phyloP scores from a whole-genome alignment of 2,329 filamentous ascomycete species.

The Microsporum ferrugineum region DNA sequence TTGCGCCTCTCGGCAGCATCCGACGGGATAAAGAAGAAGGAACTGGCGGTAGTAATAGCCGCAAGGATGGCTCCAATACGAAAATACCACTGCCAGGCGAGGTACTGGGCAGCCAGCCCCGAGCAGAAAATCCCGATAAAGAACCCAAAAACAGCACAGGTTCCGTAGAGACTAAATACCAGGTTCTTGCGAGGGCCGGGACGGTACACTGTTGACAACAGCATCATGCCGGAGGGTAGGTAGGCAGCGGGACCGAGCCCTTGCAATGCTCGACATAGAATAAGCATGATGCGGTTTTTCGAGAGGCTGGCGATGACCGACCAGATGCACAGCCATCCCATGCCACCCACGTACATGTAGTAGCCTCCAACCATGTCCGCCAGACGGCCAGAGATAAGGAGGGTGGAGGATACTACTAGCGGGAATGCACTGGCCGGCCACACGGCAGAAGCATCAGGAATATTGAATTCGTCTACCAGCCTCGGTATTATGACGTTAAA shows the following conservation, averaged over 20 bases:
- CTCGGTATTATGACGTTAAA: constrained; percentile 60
- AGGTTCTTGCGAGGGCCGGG: constrained; percentile 59
- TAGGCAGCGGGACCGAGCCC: constrained; percentile 64
- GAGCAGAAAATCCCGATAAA: constrained; percentile 53
- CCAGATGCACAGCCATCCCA: constrained; percentile 54
- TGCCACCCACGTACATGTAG: constrained; percentile 53
- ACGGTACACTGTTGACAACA: constrained; percentile 53
- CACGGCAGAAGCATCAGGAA: constrained; percentile 52
- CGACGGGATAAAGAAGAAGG: constrained; percentile 41
- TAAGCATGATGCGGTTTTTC: constrained; percentile 55
- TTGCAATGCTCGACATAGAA: constrained; percentile 61
- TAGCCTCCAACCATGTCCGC: constrained; percentile 53
- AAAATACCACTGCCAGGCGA: constrained; percentile 57
- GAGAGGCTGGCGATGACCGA: constrained; percentile 60
- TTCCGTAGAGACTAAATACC: constrained; percentile 50
- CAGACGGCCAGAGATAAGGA: constrained; percentile 45
- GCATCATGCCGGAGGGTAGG: constrained; percentile 55
- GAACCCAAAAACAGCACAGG: constrained; percentile 40
- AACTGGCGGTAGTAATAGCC: constrained; percentile 35
- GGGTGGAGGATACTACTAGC: constrained; percentile 38
- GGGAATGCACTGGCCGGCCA: constrained; percentile 45
- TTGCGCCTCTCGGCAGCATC: constrained; percentile 29
- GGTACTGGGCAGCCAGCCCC: constrained; percentile 45
- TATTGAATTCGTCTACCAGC: constrained; percentile 49
- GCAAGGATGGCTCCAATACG: constrained; percentile 50